Evolutionary conservation across 331 rosid species (phyloP).

Genomic region (Rhamnella rubrinervis): DNA sequence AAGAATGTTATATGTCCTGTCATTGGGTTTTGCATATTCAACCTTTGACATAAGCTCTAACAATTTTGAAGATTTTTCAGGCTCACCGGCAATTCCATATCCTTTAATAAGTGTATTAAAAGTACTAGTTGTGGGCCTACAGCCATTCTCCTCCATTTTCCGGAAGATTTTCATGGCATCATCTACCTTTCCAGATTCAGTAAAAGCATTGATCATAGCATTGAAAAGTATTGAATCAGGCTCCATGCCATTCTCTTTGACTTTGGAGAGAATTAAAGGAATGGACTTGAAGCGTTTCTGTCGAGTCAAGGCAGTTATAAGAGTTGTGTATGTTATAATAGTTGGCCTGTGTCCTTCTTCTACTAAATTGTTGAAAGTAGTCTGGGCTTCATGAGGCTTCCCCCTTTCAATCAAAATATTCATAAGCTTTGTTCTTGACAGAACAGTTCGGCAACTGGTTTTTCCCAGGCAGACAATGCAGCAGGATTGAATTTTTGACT

Average conservation of each 20-base stretch:
- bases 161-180: slow-evolving; percentile 70
- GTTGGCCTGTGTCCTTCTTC: slow-evolving; percentile 90
- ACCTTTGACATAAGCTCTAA: slow-evolving; percentile 63
- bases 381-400: slow-evolving; percentile 80
- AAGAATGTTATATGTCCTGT: slow-evolving; percentile 82
- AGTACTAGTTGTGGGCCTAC: slow-evolving; percentile 86
- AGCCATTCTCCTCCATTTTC: slow-evolving; percentile 73
- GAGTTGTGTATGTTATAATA: slow-evolving; percentile 81
- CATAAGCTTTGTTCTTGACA: slow-evolving; percentile 87
- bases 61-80: slow-evolving; percentile 64
- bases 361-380: slow-evolving; percentile 54
- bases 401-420: slow-evolving; percentile 56
- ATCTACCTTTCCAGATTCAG: slow-evolving; percentile 73
- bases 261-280: slow-evolving; percentile 61
- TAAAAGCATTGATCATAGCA: slow-evolving; percentile 89
- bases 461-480: slow-evolving; percentile 64
- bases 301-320: slow-evolving; percentile 84
- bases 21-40: slow-evolving; percentile 67
- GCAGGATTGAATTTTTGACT: slow-evolving; percentile 38
- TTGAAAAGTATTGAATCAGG: slow-evolving; percentile 86
- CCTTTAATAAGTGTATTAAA: slow-evolving; percentile 93
- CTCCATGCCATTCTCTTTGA: slow-evolving; percentile 68
- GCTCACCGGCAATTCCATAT: slow-evolving; percentile 70
- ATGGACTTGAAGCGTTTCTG: slow-evolving; percentile 76
- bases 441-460: slow-evolving; percentile 71